Evolutionary conservation across 1,284 basidiomycete species (phyloP), one percentile per base, ranked within the genome.

Genomic region (Puccinia horiana): DNA sequence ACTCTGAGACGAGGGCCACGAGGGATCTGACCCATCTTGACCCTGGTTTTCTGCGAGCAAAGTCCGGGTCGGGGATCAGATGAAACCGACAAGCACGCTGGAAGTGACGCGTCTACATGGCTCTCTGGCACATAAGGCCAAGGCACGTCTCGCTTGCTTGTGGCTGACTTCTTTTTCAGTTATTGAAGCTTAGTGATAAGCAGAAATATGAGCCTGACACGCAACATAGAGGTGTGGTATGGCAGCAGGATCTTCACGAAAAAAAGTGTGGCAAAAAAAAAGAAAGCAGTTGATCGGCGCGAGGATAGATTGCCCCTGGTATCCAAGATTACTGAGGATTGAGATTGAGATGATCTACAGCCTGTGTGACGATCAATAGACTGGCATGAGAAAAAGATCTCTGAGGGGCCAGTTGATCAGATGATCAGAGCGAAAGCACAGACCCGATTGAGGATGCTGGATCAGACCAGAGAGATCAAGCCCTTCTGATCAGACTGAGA

Each of bases 41-140:
- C 56, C 56, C 56, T 58, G 3, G 58, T 32, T 5, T 29, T 35
- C 11, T 61, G 29, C 58, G 58, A 35, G 32, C 32, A 4, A 61
- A 61, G 58, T 29, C 29, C 58, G 58, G 58, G n/a, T 58, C 56
- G 56, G 58, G 14, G 58, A 32, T 58, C n/a, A 58, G 23, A 58
- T 5, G n/a, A 58, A 58, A 58, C n/a, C 11, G 5, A n/a, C n/a
- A n/a, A 26, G 6, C 58, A 61, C 2, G 32, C 29, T 26, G 16
- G 1, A 61, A 61, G 11, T 12, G 32, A 61, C 58, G 58, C 58
- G 58, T 61, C 58, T 61, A 26, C n/a, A n/a, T n/a, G n/a, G 29
- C n/a, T 29, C n/a, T 18, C 9, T 9, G 8, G n/a, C 56, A 2
- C 26, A 58, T 58, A 18, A 5, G 26, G 56, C 26, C 56, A 29